Evolutionary conservation across 2,329 filamentous ascomycete species (phyloP).

Genomic region (Aspergillus cejpii): DNA sequence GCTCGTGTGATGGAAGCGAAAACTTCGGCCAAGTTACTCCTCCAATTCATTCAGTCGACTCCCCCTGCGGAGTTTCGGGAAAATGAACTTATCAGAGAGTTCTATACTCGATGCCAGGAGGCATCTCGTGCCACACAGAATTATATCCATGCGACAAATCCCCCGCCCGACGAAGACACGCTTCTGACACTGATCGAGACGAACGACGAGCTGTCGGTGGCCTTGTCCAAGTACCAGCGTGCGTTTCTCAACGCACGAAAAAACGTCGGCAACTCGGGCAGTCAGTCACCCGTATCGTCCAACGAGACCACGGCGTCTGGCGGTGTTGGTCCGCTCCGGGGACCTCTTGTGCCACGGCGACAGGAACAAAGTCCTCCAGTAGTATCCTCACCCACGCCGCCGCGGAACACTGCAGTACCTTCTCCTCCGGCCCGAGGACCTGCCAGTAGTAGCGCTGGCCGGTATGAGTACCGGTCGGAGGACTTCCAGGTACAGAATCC

Average conservation of each 20-base stretch:
- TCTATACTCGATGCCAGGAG: slow-evolving; percentile 74
- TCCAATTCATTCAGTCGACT: slow-evolving; percentile 84
- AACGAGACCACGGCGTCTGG: slow-evolving; percentile 14
- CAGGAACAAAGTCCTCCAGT: slow-evolving; percentile 9
- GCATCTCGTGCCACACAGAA: slow-evolving; percentile 75
- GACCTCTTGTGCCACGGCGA: slow-evolving; percentile 14
- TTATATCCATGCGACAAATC: slow-evolving; percentile 75
- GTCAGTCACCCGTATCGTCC: slow-evolving; percentile 15
- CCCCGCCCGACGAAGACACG: slow-evolving; percentile 82
- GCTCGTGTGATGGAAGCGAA: slow-evolving; percentile 82
- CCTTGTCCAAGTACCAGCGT: slow-evolving; percentile 77
- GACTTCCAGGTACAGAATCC: slow-evolving; percentile 40
- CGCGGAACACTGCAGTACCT: slow-evolving; percentile 3
- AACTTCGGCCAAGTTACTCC: slow-evolving; percentile 84
- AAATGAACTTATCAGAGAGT: slow-evolving; percentile 90
- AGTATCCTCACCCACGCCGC: not conserved
- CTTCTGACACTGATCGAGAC: slow-evolving; percentile 91
- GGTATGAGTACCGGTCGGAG: slow-evolving; percentile 34
- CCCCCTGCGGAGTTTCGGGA: slow-evolving; percentile 65
- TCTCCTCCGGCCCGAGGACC: slow-evolving; percentile 13
- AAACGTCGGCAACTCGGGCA: slow-evolving; percentile 17
- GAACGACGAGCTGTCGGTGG: slow-evolving; percentile 80
- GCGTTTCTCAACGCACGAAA: slow-evolving; percentile 59
- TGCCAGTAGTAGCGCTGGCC: slow-evolving; percentile 6
- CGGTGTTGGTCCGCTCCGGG: slow-evolving; percentile 11